Evolutionary conservation across 352 stramenopile genomes (phyloP).

Genomic region (Phytophthora macrochlamydospora): DNA sequence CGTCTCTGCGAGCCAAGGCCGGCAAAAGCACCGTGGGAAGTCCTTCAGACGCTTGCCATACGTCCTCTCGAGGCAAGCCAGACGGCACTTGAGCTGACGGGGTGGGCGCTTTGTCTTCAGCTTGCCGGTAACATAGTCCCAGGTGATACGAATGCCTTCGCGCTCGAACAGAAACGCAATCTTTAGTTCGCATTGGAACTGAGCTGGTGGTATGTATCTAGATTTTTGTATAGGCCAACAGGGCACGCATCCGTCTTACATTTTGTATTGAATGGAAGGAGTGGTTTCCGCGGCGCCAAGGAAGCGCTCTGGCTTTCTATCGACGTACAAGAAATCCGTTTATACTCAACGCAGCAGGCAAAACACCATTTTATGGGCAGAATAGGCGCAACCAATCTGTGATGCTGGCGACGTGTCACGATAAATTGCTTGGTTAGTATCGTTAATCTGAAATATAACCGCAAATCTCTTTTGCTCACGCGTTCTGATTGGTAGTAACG

Average conservation of each 20-base stretch:
- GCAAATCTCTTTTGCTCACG: background rate
- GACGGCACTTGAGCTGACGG: background rate
- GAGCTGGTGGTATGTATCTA: background rate
- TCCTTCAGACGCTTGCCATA: constrained; percentile 1
- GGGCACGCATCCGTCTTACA: background rate
- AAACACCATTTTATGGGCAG: background rate
- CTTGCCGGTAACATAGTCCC: background rate
- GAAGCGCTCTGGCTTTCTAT: background rate
- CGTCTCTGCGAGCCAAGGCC: background rate
- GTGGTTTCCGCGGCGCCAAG: background rate
- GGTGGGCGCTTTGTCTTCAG: background rate
- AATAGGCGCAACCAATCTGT: background rate
- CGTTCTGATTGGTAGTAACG: constrained; percentile 1
- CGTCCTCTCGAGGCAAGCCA: background rate
- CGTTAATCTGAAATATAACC: background rate
- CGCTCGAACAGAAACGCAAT: background rate
- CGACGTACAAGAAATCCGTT: background rate
- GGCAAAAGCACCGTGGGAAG: background rate
- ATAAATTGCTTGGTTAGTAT: background rate
- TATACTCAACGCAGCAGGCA: background rate
- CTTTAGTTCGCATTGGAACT: background rate
- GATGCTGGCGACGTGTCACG: background rate
- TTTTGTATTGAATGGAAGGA: background rate
- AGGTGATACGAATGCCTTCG: background rate
- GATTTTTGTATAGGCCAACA: background rate